Evolutionary conservation across 1,284 basidiomycete species (phyloP), one percentile per base, ranked within the genome.

Genomic region (Tylopilus microsporus): DNA sequence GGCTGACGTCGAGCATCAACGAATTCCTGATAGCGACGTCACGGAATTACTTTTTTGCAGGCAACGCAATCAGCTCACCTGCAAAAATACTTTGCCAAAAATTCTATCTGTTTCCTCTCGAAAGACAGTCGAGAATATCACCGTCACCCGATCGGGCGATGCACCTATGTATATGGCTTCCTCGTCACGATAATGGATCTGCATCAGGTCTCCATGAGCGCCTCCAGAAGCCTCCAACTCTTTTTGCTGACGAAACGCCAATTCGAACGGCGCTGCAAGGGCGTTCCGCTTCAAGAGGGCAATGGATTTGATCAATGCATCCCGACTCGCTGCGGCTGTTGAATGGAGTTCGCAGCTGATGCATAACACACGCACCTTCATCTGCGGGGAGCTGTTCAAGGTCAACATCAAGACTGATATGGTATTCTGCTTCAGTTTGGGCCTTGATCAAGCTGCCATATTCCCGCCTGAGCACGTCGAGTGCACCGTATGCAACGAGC

Each of bases 111-210:
- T 98, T 75, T 99, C 97, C 68, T 99, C 97, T 68, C 91, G 84
- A 79, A 99, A 99, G 49, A 94, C 83, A 13, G 97, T 99, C 5
- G 91, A 94, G 76, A 99, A 99, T 68, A 98, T 92, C 59, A 98
- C 93, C 0, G 97, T 99, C 53, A 99, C 96, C 61, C 97, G 89
- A 79, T 99, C 97, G 54, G 86, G 83, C 49, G 89, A 87, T 6
- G 97, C 94, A 68, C 93, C 91, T 47, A 99, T 83, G 73, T 95
- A 99, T 74, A 99, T 97, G 10, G 92, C 94, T 75, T 99, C 97
- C 68, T 97, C 92, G 73, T 91, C 95, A 63, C 94, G 87, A 75
- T 99, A 99, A 74, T 95, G 90, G 65, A 99, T 83, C 60, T 87
- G 80, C 91, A 98, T 97, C 60, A 98, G 77, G 46, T 96, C 89